A percentile compares a stretch with the other conserved stretches of the same genome.
Evolutionary conservation across 148 eudicot species (phyloP).

Genomic region (Bassia scoparia): DNA sequence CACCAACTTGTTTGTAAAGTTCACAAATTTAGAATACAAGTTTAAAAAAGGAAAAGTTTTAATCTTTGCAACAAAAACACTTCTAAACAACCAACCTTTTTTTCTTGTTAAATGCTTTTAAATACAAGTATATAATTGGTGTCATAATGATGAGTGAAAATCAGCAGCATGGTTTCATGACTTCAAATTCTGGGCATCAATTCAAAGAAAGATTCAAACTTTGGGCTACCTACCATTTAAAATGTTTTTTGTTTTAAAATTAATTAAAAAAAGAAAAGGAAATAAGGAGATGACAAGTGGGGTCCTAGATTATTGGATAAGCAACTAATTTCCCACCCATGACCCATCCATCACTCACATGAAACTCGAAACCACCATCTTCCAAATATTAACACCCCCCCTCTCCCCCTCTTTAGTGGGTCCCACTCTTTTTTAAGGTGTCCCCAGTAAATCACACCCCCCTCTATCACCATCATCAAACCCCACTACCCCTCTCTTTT

Average conservation of each 20-base stretch:
- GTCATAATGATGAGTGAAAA: neutral
- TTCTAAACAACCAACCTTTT: neutral
- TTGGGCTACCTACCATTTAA: slow-evolving; percentile 19
- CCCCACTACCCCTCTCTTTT: neutral
- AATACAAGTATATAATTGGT: too few species aligned
- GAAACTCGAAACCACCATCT: slow-evolving; percentile 20
- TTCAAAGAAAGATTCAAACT: slow-evolving; percentile 17
- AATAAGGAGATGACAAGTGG: slow-evolving; percentile 10
- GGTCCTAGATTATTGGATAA: slow-evolving; percentile 23
- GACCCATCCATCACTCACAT: slow-evolving; percentile 22
- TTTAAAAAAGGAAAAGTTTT: neutral
- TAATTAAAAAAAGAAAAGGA: neutral
- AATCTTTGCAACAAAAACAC: neutral
- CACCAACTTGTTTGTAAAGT: neutral
- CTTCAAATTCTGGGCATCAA: neutral
- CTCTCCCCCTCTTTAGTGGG: slow-evolving; percentile 4
- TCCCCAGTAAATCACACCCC: slow-evolving; percentile 12
- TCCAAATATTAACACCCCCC: slow-evolving; percentile 14
- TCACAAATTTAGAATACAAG: slow-evolving; percentile 6
- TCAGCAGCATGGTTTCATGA: neutral
- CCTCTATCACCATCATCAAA: slow-evolving; percentile 6
- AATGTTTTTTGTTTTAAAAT: neutral
- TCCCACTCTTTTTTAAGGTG: neutral
- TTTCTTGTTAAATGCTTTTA: too few species aligned
- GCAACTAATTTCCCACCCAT: slow-evolving; percentile 13